Conservation (phyloP, 331 rosid genomes). For the Cydonia oblonga region DNA sequence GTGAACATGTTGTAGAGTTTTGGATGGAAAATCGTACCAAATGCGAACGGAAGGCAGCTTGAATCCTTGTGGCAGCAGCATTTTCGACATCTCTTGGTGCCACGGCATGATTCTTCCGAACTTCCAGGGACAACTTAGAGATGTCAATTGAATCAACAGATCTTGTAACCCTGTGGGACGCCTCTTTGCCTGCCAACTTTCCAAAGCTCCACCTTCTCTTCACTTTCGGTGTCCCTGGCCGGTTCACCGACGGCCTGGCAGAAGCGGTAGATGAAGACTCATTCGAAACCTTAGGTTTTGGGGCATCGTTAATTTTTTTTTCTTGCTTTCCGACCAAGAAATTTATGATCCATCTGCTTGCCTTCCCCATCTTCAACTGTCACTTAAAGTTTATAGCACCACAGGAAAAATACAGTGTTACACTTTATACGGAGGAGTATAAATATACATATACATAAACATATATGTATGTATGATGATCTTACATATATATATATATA, state of each 20-base stretch:
- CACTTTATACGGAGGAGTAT: background rate
- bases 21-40: conserved; percentile 35
- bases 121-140: conserved; percentile 19
- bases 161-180: conserved; percentile 29
- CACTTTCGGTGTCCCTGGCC: conserved; percentile 26
- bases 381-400: background rate
- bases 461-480: no score
- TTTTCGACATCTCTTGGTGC: conserved; percentile 7
- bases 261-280: background rate
- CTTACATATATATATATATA: no score
- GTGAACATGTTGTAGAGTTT: background rate
- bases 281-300: background rate
- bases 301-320: conserved; percentile 7
- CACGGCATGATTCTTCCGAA: conserved; percentile 14
- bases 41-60: conserved; percentile 62
- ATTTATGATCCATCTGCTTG: conserved; percentile 70
- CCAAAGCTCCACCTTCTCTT: conserved; percentile 75
- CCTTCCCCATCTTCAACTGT: conserved; percentile 49
- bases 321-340: conserved; percentile 58
- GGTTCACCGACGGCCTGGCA: background rate
- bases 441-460: no score
- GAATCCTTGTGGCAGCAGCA: conserved; percentile 64
- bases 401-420: background rate
- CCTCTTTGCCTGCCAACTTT: conserved; percentile 25
- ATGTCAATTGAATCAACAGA: conserved; percentile 42